Conservation (phyloP, 441 rosid genomes). For the Gossypium trilobum region DNA sequence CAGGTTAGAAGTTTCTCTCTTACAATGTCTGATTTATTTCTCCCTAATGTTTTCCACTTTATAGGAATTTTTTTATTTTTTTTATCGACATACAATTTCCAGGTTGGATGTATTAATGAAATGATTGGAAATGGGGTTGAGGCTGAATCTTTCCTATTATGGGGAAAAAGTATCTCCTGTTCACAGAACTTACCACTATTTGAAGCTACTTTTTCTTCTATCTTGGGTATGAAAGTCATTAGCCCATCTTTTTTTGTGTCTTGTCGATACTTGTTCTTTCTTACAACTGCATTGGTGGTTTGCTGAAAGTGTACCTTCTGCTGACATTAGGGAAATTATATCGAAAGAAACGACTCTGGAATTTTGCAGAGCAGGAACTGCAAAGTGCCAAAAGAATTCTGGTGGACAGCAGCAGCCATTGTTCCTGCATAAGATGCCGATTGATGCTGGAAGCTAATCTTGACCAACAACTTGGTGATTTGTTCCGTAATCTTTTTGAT, state of each 20-base stretch:
- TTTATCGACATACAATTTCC: conserved; percentile 15
- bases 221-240: conserved; percentile 47
- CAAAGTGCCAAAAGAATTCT: conserved; percentile 46
- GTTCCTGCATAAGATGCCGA: conserved; percentile 61
- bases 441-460: conserved; percentile 49
- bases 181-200: conserved; percentile 51
- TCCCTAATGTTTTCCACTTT: not conserved
- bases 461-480: conserved; percentile 61
- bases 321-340: conserved; percentile 55
- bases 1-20: conserved; percentile 49
- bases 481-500: conserved; percentile 36
- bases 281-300: conserved; percentile 4
- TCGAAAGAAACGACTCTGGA: conserved; percentile 53
- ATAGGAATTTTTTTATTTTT: not conserved
- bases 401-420: conserved; percentile 20
- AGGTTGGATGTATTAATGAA: conserved; percentile 77
- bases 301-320: conserved; percentile 9
- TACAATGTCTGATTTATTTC: not conserved
- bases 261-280: conserved; percentile 4
- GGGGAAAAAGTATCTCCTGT: conserved; percentile 76
- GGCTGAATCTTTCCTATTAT: conserved; percentile 57
- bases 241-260: conserved; percentile 5
- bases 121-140: conserved; percentile 70
- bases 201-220: conserved; percentile 60
- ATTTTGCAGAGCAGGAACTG: conserved; percentile 59